Conservation (phyloP, 306 rosid genomes). For the Corylus heterophylla region DNA sequence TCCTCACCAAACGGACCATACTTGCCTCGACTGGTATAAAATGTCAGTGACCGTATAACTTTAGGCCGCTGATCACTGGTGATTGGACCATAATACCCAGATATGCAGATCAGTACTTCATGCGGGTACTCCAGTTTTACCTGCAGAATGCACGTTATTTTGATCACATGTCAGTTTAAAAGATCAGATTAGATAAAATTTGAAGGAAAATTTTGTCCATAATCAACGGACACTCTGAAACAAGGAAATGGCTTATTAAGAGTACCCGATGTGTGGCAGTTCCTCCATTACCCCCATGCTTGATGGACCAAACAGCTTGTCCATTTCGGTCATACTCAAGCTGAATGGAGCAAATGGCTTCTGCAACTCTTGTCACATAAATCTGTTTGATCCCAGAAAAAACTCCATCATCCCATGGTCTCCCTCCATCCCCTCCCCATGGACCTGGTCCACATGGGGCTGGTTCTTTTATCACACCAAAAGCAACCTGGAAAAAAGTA, state of each 20-base stretch:
- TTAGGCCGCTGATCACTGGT: conserved; percentile 41
- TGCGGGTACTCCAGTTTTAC: conserved; percentile 79
- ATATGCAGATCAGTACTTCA: conserved; percentile 72
- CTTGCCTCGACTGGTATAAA: conserved; percentile 71
- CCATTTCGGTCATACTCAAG: conserved; percentile 83
- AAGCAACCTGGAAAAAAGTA: conserved; percentile 40
- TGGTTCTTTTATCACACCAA: conserved; percentile 77
- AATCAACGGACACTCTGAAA: not conserved
- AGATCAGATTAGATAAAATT: too few relatives aligned
- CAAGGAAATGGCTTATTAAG: not conserved
- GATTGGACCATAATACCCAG: conserved; percentile 69
- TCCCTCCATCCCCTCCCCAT: conserved; percentile 99
- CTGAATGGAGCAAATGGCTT: conserved; percentile 80
- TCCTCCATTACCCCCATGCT: conserved; percentile 84
- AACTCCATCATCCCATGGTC: conserved; percentile 94
- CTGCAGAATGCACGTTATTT: conserved; percentile 40
- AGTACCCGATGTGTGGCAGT: conserved; percentile 61
- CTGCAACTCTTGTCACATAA: conserved; percentile 63
- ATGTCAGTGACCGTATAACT: conserved; percentile 71
- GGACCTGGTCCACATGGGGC: conserved; percentile 95
- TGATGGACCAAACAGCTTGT: conserved; percentile 89
- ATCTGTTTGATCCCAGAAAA: conserved; percentile 81
- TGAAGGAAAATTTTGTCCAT: too few relatives aligned
- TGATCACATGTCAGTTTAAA: too few relatives aligned
- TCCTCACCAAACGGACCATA: conserved; percentile 92